These are phyloP conservation scores for Penicillium silybi DNA, from an alignment of 495 filamentous ascomycete species.

Conservation along the genomic window DNA sequence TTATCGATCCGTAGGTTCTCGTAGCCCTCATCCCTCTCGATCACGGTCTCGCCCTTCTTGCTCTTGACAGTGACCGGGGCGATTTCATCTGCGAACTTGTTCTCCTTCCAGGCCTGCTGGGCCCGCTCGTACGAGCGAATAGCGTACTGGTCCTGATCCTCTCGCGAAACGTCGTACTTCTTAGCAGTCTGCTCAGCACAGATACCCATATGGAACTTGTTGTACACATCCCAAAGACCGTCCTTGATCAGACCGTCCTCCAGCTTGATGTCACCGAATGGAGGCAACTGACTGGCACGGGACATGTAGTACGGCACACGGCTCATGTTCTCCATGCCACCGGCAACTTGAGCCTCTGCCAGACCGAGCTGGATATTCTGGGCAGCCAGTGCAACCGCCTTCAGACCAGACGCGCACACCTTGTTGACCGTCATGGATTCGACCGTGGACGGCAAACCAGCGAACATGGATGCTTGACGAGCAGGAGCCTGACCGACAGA, in stretches of 20 bases:
- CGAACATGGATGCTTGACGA: slow-evolving; percentile 82
- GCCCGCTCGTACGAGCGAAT: slow-evolving; percentile 83
- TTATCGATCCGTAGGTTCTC: slow-evolving; percentile 80
- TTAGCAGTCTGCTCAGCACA: slow-evolving; percentile 96
- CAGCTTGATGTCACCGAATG: slow-evolving; percentile 80
- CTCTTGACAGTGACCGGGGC: slow-evolving; percentile 77
- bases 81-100: slow-evolving; percentile 81
- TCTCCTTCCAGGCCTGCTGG: slow-evolving; percentile 81
- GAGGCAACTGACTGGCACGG: slow-evolving; percentile 67
- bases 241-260: slow-evolving; percentile 94
- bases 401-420: slow-evolving; percentile 91
- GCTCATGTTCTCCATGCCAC: slow-evolving; percentile 98
- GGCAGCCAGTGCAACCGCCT: slow-evolving; percentile 84
- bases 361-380: slow-evolving; percentile 91
- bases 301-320: slow-evolving; percentile 87
- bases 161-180: slow-evolving; percentile 72
- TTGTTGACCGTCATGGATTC: slow-evolving; percentile 95
- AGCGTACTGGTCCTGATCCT: slow-evolving; percentile 87
- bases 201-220: slow-evolving; percentile 94
- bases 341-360: slow-evolving; percentile 81
- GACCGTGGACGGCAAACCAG: slow-evolving; percentile 71
- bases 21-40: slow-evolving; percentile 84
- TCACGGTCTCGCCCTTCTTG: slow-evolving; percentile 75
- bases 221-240: slow-evolving; percentile 94
- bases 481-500: slow-evolving; percentile 85